Evolutionary conservation across 225 moss, liverwort and hornwort genomes (phyloP), one percentile per base, ranked within the genome.

Genomic region (Pseudoscleropodium purum): DNA sequence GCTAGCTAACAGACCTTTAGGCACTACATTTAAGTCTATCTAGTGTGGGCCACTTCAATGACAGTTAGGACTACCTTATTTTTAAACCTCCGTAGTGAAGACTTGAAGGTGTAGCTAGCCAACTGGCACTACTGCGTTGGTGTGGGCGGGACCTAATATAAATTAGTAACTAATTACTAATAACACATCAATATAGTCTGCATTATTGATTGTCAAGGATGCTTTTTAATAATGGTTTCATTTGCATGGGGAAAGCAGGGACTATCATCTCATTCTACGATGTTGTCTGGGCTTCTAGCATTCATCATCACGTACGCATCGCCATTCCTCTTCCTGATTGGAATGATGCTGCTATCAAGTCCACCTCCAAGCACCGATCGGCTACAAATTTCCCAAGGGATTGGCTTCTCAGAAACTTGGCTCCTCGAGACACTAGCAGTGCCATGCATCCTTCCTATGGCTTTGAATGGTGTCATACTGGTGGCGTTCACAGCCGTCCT

Each of bases 301-400:
- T 96, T 96, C 76, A 88, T 91, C 69, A 96, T 97, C 69, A 97
- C 97, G 41, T 97, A 96, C 87, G 97, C 94, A 77, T 97, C 97
- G 75, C 96, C 96, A 61, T 88, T 96, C 68, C 93, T 96, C 36
- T 97, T 95, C 91, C 94, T 95, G 90, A 91, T 95, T 85, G 95
- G 95, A 81, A 93, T 96, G 92, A 67, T 94, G 76, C 84, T 97
- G 89, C 79, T 90, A 73, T 59, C 90, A 83, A 89, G 84, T 89
- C 88, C 92, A 68, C 86, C 86, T 83, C 90, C 76, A 83, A 60
- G 64, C 74, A 84, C 83, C 65, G 67, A 61, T 79, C n/a, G 39
- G 26, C 68, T 83, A 64, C 81, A 69, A 72, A 13, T 39, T 72
- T 79, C 73, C 34, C 72, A 81, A 80, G 83, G 67, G 41, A 31